A percentile compares a stretch with the other conserved stretches of the same genome.
These are phyloP conservation scores for Protomyces lactucae-debilis DNA, from an alignment of 1,139 yeast genomes.

Conservation along the genomic window DNA sequence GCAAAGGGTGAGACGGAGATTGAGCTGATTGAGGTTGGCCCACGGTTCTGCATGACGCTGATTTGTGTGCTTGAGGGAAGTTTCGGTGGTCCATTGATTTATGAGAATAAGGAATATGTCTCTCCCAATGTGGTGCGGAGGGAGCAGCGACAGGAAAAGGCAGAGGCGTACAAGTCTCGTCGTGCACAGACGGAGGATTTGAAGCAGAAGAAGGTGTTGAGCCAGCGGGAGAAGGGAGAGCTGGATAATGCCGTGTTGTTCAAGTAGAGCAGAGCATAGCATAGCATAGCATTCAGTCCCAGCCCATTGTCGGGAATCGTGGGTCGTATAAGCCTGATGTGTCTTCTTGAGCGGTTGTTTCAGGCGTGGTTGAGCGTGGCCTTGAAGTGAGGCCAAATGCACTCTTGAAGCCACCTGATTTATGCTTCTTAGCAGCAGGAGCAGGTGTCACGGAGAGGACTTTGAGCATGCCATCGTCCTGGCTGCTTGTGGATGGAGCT, in stretches of 20 bases:
- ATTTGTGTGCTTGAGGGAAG: constrained; percentile 93
- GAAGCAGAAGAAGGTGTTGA: constrained; percentile 10
- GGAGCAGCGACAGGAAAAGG: constrained; percentile 73
- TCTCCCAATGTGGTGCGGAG: constrained; percentile 95
- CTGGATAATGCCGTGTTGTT: constrained; percentile 22
- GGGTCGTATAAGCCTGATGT: not conserved
- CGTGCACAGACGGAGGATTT: constrained; percentile 7
- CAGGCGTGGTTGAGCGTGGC: not conserved
- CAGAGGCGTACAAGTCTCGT: constrained; percentile 58
- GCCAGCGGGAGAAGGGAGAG: constrained; percentile 15
- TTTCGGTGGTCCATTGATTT: constrained; percentile 95
- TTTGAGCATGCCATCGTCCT: not conserved
- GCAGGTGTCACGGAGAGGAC: not conserved
- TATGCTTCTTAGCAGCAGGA: not conserved
- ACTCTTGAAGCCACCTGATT: constrained; percentile 17
- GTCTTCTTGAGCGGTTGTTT: not conserved
- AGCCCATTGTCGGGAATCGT: not conserved
- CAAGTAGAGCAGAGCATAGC: not conserved
- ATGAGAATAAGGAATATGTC: constrained; percentile 93
- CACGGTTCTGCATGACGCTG: constrained; percentile 88
- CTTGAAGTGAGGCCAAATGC: not conserved
- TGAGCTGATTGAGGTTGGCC: constrained; percentile 90
- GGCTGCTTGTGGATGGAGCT: not conserved
- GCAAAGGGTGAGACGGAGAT: constrained; percentile 41
- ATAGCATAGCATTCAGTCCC: not conserved